These are phyloP conservation scores for Suhomyces panamericanus DNA, from an alignment of 1,139 yeast genomes.

Conservation along the genomic window DNA sequence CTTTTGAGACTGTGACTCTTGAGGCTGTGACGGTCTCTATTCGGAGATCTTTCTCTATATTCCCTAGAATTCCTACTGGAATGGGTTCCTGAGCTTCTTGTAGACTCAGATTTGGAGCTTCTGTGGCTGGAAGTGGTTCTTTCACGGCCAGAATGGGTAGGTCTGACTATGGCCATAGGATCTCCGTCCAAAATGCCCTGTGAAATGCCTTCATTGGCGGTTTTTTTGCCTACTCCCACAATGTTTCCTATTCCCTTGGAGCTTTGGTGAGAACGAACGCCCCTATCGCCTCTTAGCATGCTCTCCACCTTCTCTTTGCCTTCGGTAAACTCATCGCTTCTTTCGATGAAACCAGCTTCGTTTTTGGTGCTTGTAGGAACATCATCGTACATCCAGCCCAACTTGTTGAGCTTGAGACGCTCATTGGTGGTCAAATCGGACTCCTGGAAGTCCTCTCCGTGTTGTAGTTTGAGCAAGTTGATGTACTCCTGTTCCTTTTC, in stretches of 20 bases:
- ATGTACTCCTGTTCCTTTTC: constrained; percentile 62
- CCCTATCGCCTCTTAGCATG: constrained; percentile 26
- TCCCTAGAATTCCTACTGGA: neutral
- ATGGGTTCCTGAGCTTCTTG: neutral
- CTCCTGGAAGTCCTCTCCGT: constrained; percentile 32
- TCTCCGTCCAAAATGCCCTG: constrained; percentile 41
- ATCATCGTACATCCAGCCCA: constrained; percentile 88
- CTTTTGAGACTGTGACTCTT: too few relatives aligned
- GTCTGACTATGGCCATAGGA: constrained; percentile 52
- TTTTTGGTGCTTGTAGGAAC: constrained; percentile 23
- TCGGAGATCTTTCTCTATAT: constrained; percentile 11
- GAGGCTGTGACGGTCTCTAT: constrained; percentile 13
- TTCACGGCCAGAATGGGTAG: neutral
- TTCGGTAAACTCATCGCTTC: constrained; percentile 36
- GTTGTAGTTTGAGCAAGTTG: constrained; percentile 57
- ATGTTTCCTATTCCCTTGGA: constrained; percentile 19
- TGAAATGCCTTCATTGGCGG: neutral
- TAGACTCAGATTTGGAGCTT: neutral
- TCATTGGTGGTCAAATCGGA: constrained; percentile 35
- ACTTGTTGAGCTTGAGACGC: constrained; percentile 48
- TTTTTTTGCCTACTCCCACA: constrained; percentile 19
- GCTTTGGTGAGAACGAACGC: constrained; percentile 11
- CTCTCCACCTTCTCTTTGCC: constrained; percentile 38
- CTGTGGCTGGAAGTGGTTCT: neutral
- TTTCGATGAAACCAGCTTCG: constrained; percentile 34